Evolutionary conservation across 1,284 basidiomycete genomes (phyloP).

Genomic region (Bondarzewia mesenterica): DNA sequence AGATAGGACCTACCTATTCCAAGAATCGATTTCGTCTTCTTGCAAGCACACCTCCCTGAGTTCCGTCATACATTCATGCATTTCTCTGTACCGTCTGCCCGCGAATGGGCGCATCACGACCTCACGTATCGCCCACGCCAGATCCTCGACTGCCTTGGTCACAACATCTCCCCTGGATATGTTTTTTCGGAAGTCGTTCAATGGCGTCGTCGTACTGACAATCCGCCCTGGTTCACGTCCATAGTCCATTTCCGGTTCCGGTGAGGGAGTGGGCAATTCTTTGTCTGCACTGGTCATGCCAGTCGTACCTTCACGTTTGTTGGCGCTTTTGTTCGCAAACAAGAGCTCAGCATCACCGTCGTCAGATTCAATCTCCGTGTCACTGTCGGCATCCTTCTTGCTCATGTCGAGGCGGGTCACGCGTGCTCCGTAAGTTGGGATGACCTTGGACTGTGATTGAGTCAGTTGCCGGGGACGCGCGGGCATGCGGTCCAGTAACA

Average conservation of each 20-base stretch:
- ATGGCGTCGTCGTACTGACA: constrained; percentile 64
- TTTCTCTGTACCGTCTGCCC: constrained; percentile 51
- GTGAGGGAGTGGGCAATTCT: constrained; percentile 8
- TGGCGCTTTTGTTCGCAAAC: constrained; percentile 12
- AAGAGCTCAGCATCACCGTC: constrained; percentile 22
- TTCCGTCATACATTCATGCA: constrained; percentile 64
- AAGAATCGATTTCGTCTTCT: constrained; percentile 73
- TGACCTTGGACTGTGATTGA: neutral
- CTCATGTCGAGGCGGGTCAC: constrained; percentile 31
- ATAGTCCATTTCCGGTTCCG: constrained; percentile 26
- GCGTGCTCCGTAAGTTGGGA: constrained; percentile 26
- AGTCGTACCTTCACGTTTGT: neutral
- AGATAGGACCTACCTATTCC: constrained; percentile 53
- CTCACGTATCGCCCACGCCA: constrained; percentile 63
- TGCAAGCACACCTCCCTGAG: constrained; percentile 49
- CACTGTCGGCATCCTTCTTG: constrained; percentile 26
- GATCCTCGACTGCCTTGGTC: constrained; percentile 74
- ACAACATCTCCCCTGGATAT: constrained; percentile 69
- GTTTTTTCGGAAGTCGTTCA: constrained; percentile 70
- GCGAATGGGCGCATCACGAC: constrained; percentile 67
- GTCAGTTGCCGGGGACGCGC: constrained; percentile 15
- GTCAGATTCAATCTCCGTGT: constrained; percentile 21
- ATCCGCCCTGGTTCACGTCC: constrained; percentile 45
- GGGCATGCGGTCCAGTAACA: constrained; percentile 47
- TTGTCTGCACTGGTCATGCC: constrained; percentile 4